Evolutionary conservation across 176 grass and related monocot species (phyloP).

Genomic region (Thinopyrum elongatum): DNA sequence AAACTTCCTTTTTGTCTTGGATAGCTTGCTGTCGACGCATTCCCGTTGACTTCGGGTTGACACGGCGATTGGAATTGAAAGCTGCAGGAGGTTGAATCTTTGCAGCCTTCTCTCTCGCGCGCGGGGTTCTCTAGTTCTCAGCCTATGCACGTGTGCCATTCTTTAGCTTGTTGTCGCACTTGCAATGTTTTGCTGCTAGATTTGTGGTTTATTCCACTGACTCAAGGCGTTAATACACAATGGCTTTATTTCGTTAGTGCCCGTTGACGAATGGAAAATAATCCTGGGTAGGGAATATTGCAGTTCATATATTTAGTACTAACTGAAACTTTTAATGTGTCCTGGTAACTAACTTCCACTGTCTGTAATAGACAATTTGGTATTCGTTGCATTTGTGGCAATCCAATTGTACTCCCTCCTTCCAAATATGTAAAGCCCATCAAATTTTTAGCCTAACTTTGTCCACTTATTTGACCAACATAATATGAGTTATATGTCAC

Average conservation of each 20-base stretch:
- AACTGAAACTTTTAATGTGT: background rate
- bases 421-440: too few species aligned
- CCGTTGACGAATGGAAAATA: background rate
- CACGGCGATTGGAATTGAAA: background rate
- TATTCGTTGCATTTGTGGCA: background rate
- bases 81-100: background rate
- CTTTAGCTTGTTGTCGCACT: background rate
- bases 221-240: background rate
- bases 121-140: background rate
- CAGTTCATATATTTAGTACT: background rate
- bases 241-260: background rate
- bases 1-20: too few species aligned
- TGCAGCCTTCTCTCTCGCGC: background rate
- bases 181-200: background rate
- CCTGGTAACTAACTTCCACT: background rate
- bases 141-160: background rate
- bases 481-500: too few species aligned
- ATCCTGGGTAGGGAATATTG: background rate
- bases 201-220: background rate
- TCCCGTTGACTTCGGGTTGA: background rate
- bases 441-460: too few species aligned
- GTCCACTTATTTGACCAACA: too few species aligned
- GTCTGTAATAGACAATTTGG: slow-evolving; percentile 2
- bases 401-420: background rate
- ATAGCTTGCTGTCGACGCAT: background rate